phyloP scores from a whole-genome alignment of 2,329 filamentous ascomycete species.

The Bertia moriformis region DNA sequence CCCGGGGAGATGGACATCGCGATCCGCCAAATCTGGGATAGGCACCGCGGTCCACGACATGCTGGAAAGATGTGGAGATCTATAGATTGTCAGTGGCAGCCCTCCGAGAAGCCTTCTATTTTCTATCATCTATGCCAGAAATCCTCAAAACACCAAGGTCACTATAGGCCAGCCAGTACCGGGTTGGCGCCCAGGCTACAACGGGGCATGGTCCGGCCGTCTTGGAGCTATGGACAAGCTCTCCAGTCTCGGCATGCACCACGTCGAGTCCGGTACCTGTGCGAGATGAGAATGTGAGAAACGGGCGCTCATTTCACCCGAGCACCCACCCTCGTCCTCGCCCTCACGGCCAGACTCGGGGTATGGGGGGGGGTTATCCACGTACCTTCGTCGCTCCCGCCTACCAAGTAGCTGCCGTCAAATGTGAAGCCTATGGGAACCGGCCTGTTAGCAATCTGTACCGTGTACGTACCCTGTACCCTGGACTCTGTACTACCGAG shows the following conservation, averaged over 20 bases:
- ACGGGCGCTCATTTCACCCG: too few species aligned
- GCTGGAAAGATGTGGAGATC: constrained; percentile 3
- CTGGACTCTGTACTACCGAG: too few species aligned
- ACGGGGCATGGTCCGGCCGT: constrained; percentile 48
- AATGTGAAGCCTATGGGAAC: constrained; percentile 51
- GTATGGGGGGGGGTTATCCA: too few species aligned
- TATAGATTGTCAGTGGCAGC: constrained; percentile 1
- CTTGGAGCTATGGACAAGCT: constrained; percentile 59
- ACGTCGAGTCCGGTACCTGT: constrained; percentile 50
- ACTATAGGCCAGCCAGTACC: constrained; percentile 61
- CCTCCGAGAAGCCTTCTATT: too few species aligned
- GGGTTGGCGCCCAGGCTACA: constrained; percentile 63
- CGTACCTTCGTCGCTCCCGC: constrained; percentile 58
- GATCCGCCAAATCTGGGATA: too few species aligned
- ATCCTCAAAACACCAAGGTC: constrained; percentile 58
- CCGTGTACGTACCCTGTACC: too few species aligned
- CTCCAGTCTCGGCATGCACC: constrained; percentile 60
- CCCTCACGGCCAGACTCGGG: background rate
- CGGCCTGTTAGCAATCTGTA: too few species aligned
- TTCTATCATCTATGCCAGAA: constrained; percentile 39
- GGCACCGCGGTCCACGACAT: too few species aligned
- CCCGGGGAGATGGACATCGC: too few species aligned
- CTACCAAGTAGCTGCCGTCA: constrained; percentile 62
- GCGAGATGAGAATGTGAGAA: constrained; percentile 6
- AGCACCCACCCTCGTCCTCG: background rate